Base-by-base conservation (phyloP, 75 land plant genomes). In the Chamaecyparis obtusa region DNA sequence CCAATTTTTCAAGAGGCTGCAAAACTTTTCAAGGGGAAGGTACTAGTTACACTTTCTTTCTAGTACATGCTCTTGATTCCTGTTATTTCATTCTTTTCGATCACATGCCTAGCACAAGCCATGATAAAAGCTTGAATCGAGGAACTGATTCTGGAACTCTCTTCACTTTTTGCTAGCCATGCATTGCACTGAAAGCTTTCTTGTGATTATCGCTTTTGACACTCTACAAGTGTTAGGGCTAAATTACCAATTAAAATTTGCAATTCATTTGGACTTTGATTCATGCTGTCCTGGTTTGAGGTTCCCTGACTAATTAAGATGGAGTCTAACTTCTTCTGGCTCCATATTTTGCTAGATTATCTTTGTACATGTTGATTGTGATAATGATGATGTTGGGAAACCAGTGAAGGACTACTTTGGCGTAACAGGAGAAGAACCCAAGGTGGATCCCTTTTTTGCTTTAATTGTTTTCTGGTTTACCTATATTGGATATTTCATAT, bases 11-110 rank as follows among this genome's bases (percentile, higher is more conserved):
- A 95, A 89, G 93, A 94, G 85, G 99, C 95, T 27, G 95, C 99
- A 91, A 96, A 93, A 85, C 46, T 77, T 49, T 94, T 96, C 76
- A 95, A 95, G 91, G 99, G 99, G 80, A 97, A 98, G 96, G 99
- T 96, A 88, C 86, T 11, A 51, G 3, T 51, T 60, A 0, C 43
- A 11, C n/a, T 43, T 48, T 43, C 32, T 80, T 44, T 80, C 27
- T 6, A 39, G 32, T 41, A 17, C 49, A 37, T 39, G 8, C 27
- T 37, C 79, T 37, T 7, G 6, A 64, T 27, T 64, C 11, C 37
- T 74, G 71, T 67, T 9, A 27, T 27, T 21, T 39, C 81, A 19
- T 6, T 78, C 46, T 81, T 81, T 81, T 8, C 19, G 27, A 8
- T 46, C 83, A 81, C 32, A 21, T 41, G 48, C 49, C 5, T 37